These are phyloP conservation scores for Pelargonium citronellum DNA, from an alignment of 441 rosid species.

Conservation along the genomic window DNA sequence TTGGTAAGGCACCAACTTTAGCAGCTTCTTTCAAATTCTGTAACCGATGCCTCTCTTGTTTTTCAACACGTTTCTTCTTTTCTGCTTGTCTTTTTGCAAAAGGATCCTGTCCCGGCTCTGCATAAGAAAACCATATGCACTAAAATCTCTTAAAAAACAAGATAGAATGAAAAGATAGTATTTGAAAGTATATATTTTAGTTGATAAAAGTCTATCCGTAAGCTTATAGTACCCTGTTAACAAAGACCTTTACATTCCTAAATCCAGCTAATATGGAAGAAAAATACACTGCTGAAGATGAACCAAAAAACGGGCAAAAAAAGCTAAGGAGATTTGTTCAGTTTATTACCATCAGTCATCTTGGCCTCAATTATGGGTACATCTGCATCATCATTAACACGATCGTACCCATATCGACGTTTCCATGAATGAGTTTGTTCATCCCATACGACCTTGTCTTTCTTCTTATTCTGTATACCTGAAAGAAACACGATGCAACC, in stretches of 20 bases:
- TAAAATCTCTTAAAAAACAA: too few relatives aligned
- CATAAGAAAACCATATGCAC: too few relatives aligned
- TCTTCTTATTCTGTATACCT: constrained; percentile 78
- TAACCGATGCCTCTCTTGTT: constrained; percentile 64
- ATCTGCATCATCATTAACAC: constrained; percentile 82
- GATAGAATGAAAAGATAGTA: too few relatives aligned
- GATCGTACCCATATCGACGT: constrained; percentile 82
- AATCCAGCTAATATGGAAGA: too few relatives aligned
- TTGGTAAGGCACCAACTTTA: constrained; percentile 80
- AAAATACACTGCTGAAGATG: neutral
- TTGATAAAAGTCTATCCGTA: neutral
- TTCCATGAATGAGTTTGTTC: constrained; percentile 80
- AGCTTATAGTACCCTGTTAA: too few relatives aligned
- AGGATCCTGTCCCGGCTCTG: constrained; percentile 85
- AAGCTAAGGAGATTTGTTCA: neutral
- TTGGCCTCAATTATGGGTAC: constrained; percentile 85
- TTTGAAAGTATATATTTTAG: neutral
- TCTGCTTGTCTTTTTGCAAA: constrained; percentile 72
- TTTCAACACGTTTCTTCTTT: constrained; percentile 69
- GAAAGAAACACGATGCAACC: constrained; percentile 22
- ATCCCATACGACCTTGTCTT: constrained; percentile 78
- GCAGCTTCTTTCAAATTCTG: constrained; percentile 71
- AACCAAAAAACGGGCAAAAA: neutral
- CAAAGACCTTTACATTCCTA: too few relatives aligned
- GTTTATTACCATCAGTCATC: constrained; percentile 59